Percentiles rank a stretch among this genome's conserved stretches.
phyloP scores from a whole-genome alignment of 2,329 filamentous ascomycete genomes.

The Trichoderma endophyticum region DNA sequence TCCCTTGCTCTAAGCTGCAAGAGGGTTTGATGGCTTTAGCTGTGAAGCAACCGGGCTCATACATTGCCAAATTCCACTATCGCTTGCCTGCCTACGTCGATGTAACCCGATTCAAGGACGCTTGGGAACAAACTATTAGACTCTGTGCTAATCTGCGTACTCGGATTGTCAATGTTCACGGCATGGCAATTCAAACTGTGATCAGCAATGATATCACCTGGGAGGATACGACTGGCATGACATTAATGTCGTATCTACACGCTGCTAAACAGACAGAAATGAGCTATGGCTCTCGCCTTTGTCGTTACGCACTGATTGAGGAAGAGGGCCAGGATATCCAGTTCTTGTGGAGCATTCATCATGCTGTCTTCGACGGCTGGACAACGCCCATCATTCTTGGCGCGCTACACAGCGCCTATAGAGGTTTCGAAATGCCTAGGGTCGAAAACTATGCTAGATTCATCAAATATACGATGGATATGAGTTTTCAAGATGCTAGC shows the following conservation, averaged over 20 bases:
- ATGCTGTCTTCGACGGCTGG: conserved; percentile 26
- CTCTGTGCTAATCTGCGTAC: conserved; percentile 24
- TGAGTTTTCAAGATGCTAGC: not conserved
- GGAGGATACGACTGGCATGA: not conserved
- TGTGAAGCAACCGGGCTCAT: conserved; percentile 31
- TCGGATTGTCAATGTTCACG: conserved; percentile 21
- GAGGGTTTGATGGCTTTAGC: conserved; percentile 30
- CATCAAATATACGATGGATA: conserved; percentile 15
- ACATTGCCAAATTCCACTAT: conserved; percentile 32
- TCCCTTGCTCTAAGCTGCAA: conserved; percentile 23
- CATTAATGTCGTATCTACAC: not conserved
- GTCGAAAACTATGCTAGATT: conserved; percentile 15
- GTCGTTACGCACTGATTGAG: conserved; percentile 6
- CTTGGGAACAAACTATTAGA: conserved; percentile 23
- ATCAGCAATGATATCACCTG: conserved; percentile 17
- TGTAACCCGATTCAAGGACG: conserved; percentile 20
- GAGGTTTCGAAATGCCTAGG: not conserved
- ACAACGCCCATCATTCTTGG: conserved; percentile 13
- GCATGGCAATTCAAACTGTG: conserved; percentile 18
- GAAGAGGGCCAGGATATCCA: conserved; percentile 1
- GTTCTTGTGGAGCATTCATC: conserved; percentile 19
- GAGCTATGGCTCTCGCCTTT: conserved; percentile 14
- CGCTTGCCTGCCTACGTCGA: conserved; percentile 24
- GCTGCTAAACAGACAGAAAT: not conserved
- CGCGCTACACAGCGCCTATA: not conserved